Conservation (phyloP, 441 rosid species). For the Hura crepitans region DNA sequence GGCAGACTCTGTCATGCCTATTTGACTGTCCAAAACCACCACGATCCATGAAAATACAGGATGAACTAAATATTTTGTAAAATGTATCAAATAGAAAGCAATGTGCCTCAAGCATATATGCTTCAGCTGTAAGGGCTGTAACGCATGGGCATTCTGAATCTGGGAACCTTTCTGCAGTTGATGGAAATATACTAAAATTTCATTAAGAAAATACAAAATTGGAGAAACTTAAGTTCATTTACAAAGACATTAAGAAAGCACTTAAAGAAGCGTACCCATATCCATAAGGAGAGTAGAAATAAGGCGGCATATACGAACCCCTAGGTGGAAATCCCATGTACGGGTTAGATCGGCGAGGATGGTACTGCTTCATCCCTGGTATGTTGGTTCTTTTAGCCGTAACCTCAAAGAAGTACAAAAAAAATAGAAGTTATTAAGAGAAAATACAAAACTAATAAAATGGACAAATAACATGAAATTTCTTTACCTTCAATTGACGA, state of each 20-base stretch:
- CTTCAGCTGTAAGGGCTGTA: slow-evolving; percentile 55
- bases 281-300: slow-evolving; percentile 47
- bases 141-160: slow-evolving; percentile 54
- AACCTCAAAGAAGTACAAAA: slow-evolving; percentile 32
- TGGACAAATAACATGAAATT: background rate
- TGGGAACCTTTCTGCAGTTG: slow-evolving; percentile 52
- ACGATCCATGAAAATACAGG: background rate
- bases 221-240: background rate
- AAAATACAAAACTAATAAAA: background rate
- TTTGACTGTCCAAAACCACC: slow-evolving; percentile 7
- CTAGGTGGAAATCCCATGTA: slow-evolving; percentile 35
- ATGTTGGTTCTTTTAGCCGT: slow-evolving; percentile 58
- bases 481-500: slow-evolving; percentile 56
- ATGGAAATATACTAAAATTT: background rate
- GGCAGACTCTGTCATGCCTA: background rate
- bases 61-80: background rate
- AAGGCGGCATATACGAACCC: slow-evolving; percentile 41
- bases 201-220: background rate
- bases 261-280: slow-evolving; percentile 45
- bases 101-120: background rate
- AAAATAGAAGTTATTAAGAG: background rate
- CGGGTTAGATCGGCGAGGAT: slow-evolving; percentile 45
- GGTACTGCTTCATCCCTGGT: slow-evolving; percentile 71
- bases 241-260: background rate
- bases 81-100: slow-evolving; percentile 4